Percentiles rank a stretch among this genome's conserved stretches.
Evolutionary conservation across 2,329 filamentous ascomycete genomes (phyloP).

Genomic region (Pseudogymnoascus sp.): DNA sequence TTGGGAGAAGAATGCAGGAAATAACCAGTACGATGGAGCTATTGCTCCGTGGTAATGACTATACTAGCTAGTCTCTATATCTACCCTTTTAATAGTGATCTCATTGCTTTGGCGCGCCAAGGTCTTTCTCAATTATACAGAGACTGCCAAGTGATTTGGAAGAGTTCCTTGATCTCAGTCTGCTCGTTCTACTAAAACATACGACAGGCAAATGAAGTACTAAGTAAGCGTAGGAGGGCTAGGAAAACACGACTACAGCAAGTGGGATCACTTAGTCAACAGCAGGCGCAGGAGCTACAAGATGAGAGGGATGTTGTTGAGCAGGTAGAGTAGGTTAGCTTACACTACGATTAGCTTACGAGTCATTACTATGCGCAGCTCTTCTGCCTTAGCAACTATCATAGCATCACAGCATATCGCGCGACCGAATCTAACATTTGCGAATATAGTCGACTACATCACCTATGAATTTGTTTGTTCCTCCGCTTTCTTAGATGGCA

Average conservation of each 20-base stretch:
- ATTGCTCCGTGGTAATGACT: background rate
- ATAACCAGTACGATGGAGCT: conserved; percentile 6
- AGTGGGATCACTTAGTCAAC: no score
- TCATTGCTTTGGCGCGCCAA: background rate
- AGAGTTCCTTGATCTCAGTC: background rate
- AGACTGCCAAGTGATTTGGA: background rate
- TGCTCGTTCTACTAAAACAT: no score
- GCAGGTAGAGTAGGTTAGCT: no score
- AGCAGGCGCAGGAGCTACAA: no score
- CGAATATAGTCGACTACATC: background rate
- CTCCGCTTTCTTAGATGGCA: background rate
- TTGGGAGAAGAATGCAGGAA: conserved; percentile 11
- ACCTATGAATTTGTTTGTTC: background rate
- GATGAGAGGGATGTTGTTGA: no score
- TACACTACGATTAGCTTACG: background rate
- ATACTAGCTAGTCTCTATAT: background rate
- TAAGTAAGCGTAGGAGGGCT: no score
- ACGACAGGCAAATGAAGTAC: no score
- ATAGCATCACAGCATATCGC: background rate
- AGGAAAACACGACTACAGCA: no score
- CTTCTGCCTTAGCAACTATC: background rate
- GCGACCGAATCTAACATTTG: background rate
- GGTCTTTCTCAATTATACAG: background rate
- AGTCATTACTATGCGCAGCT: background rate
- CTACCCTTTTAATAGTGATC: background rate